These are phyloP conservation scores for Aureobasidium sp. DNA, from an alignment of 2,329 filamentous ascomycete genomes.

Conservation along the genomic window DNA sequence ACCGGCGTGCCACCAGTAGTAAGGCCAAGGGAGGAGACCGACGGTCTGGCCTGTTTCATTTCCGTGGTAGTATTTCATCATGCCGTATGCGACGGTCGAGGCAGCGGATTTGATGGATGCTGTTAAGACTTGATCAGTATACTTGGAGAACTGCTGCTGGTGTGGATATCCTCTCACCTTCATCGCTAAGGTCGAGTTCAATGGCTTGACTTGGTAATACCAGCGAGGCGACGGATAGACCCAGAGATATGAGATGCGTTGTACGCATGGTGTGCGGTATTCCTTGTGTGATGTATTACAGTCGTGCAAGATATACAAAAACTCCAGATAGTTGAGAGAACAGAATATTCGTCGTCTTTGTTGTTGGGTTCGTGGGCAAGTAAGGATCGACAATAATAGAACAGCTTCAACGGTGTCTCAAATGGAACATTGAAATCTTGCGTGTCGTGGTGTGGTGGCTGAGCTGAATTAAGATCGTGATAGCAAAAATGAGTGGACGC, in stretches of 20 bases:
- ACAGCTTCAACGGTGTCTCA: conserved; percentile 20
- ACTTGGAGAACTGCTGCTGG: neutral
- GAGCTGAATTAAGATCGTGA: neutral
- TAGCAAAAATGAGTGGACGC: conserved; percentile 19
- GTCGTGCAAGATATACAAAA: neutral
- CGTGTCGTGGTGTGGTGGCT: neutral
- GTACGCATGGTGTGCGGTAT: conserved; percentile 1
- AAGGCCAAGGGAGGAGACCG: conserved; percentile 47
- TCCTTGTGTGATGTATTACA: no score
- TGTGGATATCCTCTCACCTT: neutral
- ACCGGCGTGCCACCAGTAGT: conserved; percentile 55
- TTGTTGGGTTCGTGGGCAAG: neutral
- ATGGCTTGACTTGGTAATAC: conserved; percentile 4
- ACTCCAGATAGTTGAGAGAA: neutral
- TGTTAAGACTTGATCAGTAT: no score
- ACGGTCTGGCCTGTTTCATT: conserved; percentile 33
- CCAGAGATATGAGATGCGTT: neutral
- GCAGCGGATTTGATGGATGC: conserved; percentile 40
- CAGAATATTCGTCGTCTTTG: neutral
- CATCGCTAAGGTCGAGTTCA: conserved; percentile 1
- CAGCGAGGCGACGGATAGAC: neutral
- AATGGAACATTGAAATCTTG: neutral
- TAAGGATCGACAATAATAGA: conserved; percentile 18
- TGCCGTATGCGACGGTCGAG: conserved; percentile 33
- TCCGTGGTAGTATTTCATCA: conserved; percentile 40